phyloP scores from a whole-genome alignment of 2,329 filamentous ascomycete genomes.

The Fusarium praegraminearum region DNA sequence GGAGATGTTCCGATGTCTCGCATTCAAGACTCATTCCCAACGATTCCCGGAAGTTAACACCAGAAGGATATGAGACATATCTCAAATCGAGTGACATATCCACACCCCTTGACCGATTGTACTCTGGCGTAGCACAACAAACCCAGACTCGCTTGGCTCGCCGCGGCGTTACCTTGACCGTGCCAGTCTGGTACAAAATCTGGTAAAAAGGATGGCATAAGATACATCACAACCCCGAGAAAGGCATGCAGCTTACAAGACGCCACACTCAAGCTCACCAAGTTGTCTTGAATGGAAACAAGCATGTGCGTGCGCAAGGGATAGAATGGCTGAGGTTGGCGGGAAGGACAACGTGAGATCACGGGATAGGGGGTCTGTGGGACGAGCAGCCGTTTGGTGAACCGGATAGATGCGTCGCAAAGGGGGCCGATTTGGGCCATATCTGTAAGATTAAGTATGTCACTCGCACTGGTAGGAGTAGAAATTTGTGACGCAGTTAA shows the following conservation, averaged over 20 bases:
- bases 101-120: conserved; percentile 12
- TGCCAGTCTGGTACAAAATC: conserved; percentile 30
- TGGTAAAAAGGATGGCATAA: conserved; percentile 18
- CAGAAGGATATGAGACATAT: conserved; percentile 14
- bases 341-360: conserved; percentile 42
- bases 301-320: conserved; percentile 29
- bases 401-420: conserved; percentile 48
- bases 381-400: conserved; percentile 38
- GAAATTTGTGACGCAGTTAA: conserved; percentile 13
- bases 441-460: conserved; percentile 17
- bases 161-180: conserved; percentile 32
- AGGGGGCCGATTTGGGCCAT: conserved; percentile 47
- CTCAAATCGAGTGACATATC: conserved; percentile 6
- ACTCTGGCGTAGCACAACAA: conserved; percentile 25
- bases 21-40: conserved; percentile 21
- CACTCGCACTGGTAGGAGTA: conserved; percentile 3
- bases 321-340: conserved; percentile 9
- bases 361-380: conserved; percentile 37
- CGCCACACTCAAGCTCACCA: conserved; percentile 12
- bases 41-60: conserved; percentile 18
- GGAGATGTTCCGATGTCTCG: conserved; percentile 18
- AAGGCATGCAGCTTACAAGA: conserved; percentile 22
- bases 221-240: conserved; percentile 3
- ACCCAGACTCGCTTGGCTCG: conserved; percentile 36
- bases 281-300: conserved; percentile 31